Evolutionary conservation across 176 grass and related monocot genomes (phyloP).

Genomic region (Poa annua): DNA sequence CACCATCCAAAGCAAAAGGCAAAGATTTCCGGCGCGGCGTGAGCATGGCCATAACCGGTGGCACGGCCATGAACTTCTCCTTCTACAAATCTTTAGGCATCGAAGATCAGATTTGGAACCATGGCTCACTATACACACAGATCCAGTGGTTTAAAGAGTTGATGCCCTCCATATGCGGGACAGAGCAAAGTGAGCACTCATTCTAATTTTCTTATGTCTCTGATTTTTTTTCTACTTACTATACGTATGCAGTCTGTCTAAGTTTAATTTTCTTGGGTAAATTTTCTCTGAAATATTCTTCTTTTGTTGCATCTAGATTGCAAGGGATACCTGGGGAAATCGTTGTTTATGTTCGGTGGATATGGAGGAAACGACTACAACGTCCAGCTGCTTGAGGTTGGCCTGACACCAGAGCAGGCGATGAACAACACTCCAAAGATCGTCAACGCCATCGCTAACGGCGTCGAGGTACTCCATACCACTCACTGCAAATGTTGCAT

Average conservation of each 20-base stretch:
- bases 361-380: constrained; percentile 70
- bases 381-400: constrained; percentile 32
- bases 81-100: constrained; percentile 39
- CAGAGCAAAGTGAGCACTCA: constrained; percentile 19
- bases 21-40: constrained; percentile 38
- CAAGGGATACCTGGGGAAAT: constrained; percentile 39
- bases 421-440: constrained; percentile 36
- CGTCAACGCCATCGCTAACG: constrained; percentile 28
- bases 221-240: not conserved
- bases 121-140: constrained; percentile 44
- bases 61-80: constrained; percentile 46
- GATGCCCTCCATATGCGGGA: constrained; percentile 50
- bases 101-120: constrained; percentile 32
- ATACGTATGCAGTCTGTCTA: not conserved
- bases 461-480: constrained; percentile 39
- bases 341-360: constrained; percentile 48
- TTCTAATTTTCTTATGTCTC: not conserved
- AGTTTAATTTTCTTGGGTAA: not conserved
- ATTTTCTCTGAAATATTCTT: not conserved
- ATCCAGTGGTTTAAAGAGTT: constrained; percentile 51
- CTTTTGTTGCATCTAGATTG: constrained; percentile 25
- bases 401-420: not conserved
- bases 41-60: constrained; percentile 54
- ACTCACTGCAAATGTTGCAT: not conserved
- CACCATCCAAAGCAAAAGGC: constrained; percentile 45